Base-by-base conservation (phyloP, 352 stramenopile genomes). In the Phytophthora fragariae region DNA sequence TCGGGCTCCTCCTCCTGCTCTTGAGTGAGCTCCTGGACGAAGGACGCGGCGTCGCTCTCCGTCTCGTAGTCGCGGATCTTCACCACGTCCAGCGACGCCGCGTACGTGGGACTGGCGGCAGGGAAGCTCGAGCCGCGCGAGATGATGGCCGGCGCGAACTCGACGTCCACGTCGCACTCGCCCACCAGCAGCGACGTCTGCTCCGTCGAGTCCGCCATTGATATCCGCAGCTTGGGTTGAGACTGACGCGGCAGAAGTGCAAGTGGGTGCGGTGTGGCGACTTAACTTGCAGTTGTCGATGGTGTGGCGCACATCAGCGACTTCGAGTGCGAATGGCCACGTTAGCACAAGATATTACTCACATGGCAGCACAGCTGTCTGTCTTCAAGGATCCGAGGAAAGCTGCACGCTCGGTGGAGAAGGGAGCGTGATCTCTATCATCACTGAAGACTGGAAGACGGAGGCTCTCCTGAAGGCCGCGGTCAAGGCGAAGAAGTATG, bases 61-160 rank as follows among this genome's bases (percentile, higher is more conserved):
- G 66, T 71, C 52, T 85, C 76, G 65, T 81, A 75, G 52, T 81
- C 69, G 29, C 77, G 66, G 14, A 81, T 31, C 63, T 84, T 85
- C n/a, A 85, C 68, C 62, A 85, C 76, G 50, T 80, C 76, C 35
- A 78, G 54, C 2, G 75, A 79, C 11, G 77, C 62, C 10, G 76
- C 57, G 61, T 85, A 89, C 53, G 75, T 85, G 21, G 84, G 84
- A 46, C 84, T 92, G 29, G 72, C 64, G 19, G 82, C 76, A 39
- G 82, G 73, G 64, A 89, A 90, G 66, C 75, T 86, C 62, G 79
- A 77, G 58, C 76, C 82, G 65, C 82, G 84, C 41, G 79, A 77
- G 70, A 89, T 80, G 62, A 92, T 81, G 31, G 82, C 61, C 10
- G 72, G 72, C 5, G 61, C 31, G 11, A 75, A 73, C 15, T 17